Evolutionary conservation across 192 early-diverging fungal genomes (phyloP).

Genomic region (Podila epicladia): DNA sequence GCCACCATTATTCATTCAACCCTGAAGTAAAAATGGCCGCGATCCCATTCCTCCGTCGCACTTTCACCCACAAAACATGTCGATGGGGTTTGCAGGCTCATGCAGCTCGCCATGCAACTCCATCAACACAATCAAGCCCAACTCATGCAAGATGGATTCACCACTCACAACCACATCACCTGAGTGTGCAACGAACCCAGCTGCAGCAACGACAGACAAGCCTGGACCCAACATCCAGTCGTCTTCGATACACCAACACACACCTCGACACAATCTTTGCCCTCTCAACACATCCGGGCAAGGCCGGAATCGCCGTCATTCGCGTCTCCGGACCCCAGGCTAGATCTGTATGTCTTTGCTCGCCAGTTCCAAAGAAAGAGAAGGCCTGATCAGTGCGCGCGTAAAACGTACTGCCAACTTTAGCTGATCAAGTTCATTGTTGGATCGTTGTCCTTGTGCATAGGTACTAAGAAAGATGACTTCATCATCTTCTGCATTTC

Average conservation of each 20-base stretch:
- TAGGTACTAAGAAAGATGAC: conserved; percentile 47
- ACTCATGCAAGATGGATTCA: not conserved
- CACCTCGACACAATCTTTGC: conserved; percentile 76
- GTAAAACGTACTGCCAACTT: too few species aligned
- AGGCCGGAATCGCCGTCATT: conserved; percentile 81
- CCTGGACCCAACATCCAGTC: not conserved
- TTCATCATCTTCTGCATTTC: conserved; percentile 12
- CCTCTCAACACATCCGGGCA: conserved; percentile 75
- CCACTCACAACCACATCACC: not conserved
- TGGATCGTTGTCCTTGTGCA: not conserved
- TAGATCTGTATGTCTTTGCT: conserved; percentile 40
- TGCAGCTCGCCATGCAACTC: not conserved
- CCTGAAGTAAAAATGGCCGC: not conserved
- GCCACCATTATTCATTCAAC: not conserved
- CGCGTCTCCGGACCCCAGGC: conserved; percentile 73
- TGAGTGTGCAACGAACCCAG: not conserved
- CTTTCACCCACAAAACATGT: not conserved
- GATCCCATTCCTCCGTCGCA: not conserved
- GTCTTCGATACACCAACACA: conserved; percentile 33
- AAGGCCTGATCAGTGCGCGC: too few species aligned
- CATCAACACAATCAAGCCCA: not conserved
- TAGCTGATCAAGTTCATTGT: not conserved
- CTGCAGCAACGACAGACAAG: not conserved
- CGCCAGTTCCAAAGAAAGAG: too few species aligned
- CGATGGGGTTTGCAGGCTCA: not conserved